Base-by-base conservation (phyloP, 495 filamentous ascomycete species). In the Emericellopsis terricola region DNA sequence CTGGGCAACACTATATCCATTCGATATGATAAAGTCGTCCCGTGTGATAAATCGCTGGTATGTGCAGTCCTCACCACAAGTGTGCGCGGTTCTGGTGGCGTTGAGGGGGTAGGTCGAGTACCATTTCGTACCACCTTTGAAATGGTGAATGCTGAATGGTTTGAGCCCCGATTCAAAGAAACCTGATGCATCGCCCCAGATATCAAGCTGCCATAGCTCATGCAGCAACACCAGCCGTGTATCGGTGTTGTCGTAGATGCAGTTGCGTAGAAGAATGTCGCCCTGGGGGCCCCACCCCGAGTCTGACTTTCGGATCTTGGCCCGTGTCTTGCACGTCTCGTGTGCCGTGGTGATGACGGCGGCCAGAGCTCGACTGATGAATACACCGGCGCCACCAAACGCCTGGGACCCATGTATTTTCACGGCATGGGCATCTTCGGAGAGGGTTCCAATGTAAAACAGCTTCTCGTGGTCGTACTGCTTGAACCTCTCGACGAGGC, bases 301-400 rank as follows among this genome's bases (percentile, higher is more conserved):
- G 46, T 13, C 68, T 62, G 37, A 68, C 61, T 36, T 67, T 55
- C n/a, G 58, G 48, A 16, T 58, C 57, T 14, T 80, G 48, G 28
- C 65, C 48, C 14, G 57, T n/a, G n/a, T n/a, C n/a, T n/a, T n/a
- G n/a, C n/a, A n/a, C n/a, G n/a, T n/a, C n/a, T n/a, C n/a, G n/a
- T n/a, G n/a, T n/a, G n/a, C n/a, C n/a, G n/a, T n/a, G n/a, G n/a
- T n/a, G n/a, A n/a, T n/a, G n/a, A n/a, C n/a, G n/a, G n/a, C 53
- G 5, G 73, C 64, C 8, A 81, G 58, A 7, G 75, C 66, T 29
- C 64, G 52, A 11, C 67, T 72, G 19, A 82, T 52, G 40, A 79
- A 80, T 15, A 76, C 59, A 43, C 77, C 77, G 13, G 72, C 76
- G 38, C 76, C 76, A 38, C 76, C 76, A 43, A 69, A 80, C 10